phyloP scores from a whole-genome alignment of 1,139 yeast species.

The Geotrichum citri-aurantii region DNA sequence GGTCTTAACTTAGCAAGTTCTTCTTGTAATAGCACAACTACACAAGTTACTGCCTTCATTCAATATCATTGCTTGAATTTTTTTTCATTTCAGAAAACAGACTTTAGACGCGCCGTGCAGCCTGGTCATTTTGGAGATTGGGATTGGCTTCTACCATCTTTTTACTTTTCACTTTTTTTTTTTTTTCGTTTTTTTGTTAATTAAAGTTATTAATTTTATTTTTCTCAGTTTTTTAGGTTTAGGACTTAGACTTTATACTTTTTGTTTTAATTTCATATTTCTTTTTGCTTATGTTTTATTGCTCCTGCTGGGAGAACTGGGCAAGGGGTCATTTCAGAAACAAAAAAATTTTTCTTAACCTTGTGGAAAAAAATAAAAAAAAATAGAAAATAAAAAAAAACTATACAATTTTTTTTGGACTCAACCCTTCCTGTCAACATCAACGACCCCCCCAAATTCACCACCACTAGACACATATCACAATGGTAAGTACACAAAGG shows the following conservation, averaged over 20 bases:
- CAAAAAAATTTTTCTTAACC: neutral
- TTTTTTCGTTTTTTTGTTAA: neutral
- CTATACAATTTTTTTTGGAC: neutral
- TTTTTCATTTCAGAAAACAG: no score
- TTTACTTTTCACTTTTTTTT: no score
- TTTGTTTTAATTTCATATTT: neutral
- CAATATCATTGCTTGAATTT: no score
- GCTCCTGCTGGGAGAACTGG: neutral
- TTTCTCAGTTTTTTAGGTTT: no score
- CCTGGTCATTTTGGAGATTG: neutral
- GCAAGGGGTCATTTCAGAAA: neutral
- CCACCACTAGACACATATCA: neutral
- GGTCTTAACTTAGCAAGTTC: no score
- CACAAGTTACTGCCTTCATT: no score
- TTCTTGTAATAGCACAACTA: no score
- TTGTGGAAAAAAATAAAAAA: neutral
- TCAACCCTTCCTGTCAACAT: neutral
- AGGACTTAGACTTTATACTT: neutral
- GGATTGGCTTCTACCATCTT: neutral
- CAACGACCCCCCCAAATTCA: neutral
- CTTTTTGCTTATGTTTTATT: neutral
- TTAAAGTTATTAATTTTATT: neutral
- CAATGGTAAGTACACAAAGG: slow-evolving; percentile 1
- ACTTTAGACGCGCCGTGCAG: no score
- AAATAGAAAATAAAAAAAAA: no score